phyloP scores from a whole-genome alignment of 2,329 filamentous ascomycete species.

The Cladorrhinum sp. region DNA sequence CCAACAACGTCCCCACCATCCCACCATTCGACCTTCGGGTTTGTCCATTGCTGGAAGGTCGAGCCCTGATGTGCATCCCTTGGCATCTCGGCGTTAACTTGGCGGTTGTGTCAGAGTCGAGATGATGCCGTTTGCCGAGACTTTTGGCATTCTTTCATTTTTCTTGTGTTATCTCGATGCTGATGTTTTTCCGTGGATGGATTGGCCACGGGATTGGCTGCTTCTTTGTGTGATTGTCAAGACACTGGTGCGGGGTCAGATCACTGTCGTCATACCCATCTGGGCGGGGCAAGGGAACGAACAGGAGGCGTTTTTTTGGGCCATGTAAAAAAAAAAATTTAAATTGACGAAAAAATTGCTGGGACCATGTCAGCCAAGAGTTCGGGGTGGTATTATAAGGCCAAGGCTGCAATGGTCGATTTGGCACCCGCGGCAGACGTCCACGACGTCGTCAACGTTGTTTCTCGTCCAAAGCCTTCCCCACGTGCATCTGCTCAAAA shows the following conservation, averaged over 20 bases:
- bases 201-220: neutral
- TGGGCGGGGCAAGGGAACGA: neutral
- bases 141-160: neutral
- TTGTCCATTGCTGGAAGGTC: constrained; percentile 10
- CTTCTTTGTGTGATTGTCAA: neutral
- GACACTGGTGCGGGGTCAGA: neutral
- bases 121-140: neutral
- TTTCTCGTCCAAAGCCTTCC: neutral
- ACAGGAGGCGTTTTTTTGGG: no score
- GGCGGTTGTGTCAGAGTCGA: constrained; percentile 4
- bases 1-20: neutral
- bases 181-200: neutral
- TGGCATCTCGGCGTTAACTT: constrained; percentile 20
- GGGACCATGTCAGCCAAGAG: neutral
- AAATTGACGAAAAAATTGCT: neutral
- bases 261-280: neutral
- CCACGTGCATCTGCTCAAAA: neutral
- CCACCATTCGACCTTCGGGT: constrained; percentile 1
- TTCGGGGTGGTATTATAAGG: neutral
- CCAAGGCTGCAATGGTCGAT: neutral
- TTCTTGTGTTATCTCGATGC: neutral
- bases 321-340: neutral
- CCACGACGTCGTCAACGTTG: no score
- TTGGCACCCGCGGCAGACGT: no score
- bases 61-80: constrained; percentile 12